Evolutionary conservation across 208 protist species (phyloP), one percentile per base, ranked within the genome.

Genomic region (Wallacemonas sp.): DNA sequence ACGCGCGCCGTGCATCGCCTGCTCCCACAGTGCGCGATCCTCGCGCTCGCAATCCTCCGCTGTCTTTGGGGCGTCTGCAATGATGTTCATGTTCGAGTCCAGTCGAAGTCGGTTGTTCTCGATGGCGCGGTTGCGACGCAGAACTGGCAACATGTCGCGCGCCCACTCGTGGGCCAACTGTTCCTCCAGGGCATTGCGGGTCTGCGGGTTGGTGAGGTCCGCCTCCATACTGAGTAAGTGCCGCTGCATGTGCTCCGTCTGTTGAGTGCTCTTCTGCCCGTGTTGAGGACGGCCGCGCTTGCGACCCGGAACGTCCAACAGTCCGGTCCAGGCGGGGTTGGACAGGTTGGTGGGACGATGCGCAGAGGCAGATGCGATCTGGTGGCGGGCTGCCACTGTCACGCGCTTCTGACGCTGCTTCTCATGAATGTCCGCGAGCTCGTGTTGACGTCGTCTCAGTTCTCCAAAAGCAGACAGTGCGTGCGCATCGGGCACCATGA

Each of bases 91-190:
- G 52, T 71, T 61, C 1, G 33, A n/a, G 48, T 72, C 66, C 21
- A 85, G 30, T 3, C 46, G 71, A 6, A 91, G 60, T 0, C 65
- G 78, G 41, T 74, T 72, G 12, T 72, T 46, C 21, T 69, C 72
- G 15, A 95, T 62, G 52, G 61, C 57, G 37, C 70, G 73, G 21
- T 85, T 76, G 12, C 78, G 79, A 1, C 76, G 86, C 29, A 95
- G 69, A 24, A 86, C 72, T 9, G 81, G 82, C 6, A 93, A 33
- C 26, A 91, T 62, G 21, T 86, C 79, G 3, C 67, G n/a, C 2
- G 86, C 81, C 60, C 78, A 75, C 29, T 63, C 64, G 0, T 71
- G 72, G 22, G 85, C 79, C 63, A 95, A 64, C 21, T 71, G 34
- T 32, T 87, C 83, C 57, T 88, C 83, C 59, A 86, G 74, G 37